Base-by-base conservation (phyloP, 2,329 filamentous ascomycete species). In the Talaromyces sp. region DNA sequence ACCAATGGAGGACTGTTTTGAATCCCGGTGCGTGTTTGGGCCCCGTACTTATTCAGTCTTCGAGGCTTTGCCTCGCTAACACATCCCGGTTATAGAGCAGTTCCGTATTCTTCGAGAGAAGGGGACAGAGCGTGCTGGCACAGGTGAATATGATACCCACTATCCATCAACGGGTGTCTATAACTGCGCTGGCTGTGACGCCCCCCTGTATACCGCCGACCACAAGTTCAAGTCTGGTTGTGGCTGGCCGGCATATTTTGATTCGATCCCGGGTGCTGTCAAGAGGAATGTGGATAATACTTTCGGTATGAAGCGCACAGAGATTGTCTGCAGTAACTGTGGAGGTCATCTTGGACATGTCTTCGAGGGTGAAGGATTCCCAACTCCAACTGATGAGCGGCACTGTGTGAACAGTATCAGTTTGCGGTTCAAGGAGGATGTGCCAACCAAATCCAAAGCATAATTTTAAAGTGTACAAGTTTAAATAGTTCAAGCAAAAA, bases 191-290 rank as follows among this genome's bases (percentile, higher is more conserved):
- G 94, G 85, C 47, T 99, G 94, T 80, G 74, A 86, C 24, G 83
- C 91, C 7, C 92, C 94, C 4, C 85, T 99, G 16, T 99, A 99
- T 83, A 93, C 87, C 73, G 92, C 94, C 24, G 82, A 82, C 58
- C 92, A 96, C 76, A 99, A 99, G 75, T 99, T 99, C 82, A 90
- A 90, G 74, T 95, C 90, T 16, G 91, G 91, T 37, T 99, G 94
- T 75, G 94, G 94, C 56, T 99, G 94, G 94, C 94, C 94, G 0
- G 94, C 94, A 11, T 99, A 97, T 76, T 99, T 93, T 71, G 94
- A 99, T 75, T 93, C 88, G 61, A 85, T 99, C 47, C 93, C 94
- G 0, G 92, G 91, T 2, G 93, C 93, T 1, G 91, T 99, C 11
- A 90, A 85, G 32, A 82, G 93, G 57, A 88, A 93, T 67, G 85